phyloP scores from a whole-genome alignment of 2,329 filamentous ascomycete genomes.

The Colletotrichum eleusines region DNA sequence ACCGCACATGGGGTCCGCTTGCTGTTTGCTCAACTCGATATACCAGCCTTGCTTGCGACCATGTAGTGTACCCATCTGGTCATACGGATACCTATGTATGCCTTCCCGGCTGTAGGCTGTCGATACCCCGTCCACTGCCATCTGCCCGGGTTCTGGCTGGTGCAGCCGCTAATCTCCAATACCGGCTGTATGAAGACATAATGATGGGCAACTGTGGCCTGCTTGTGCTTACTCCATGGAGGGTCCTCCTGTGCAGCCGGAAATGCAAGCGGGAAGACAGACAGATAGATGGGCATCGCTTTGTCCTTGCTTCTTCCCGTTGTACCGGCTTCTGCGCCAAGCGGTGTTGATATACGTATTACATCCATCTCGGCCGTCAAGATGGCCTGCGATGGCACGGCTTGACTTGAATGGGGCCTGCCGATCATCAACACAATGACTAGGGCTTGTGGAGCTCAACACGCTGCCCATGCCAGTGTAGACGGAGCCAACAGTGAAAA shows the following conservation, averaged over 20 bases:
- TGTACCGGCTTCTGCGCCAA: slow-evolving; percentile 22
- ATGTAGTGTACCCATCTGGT: slow-evolving; percentile 11
- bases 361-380: slow-evolving; percentile 26
- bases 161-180: slow-evolving; percentile 28
- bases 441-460: slow-evolving; percentile 29
- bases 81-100: slow-evolving; percentile 9
- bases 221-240: slow-evolving; percentile 20
- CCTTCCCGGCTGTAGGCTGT: slow-evolving; percentile 36
- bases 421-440: no score
- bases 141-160: slow-evolving; percentile 20
- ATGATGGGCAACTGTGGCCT: slow-evolving; percentile 8
- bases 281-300: slow-evolving; percentile 4
- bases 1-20: slow-evolving; percentile 21
- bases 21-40: slow-evolving; percentile 31
- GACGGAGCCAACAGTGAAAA: slow-evolving; percentile 22
- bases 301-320: slow-evolving; percentile 23
- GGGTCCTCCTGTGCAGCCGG: slow-evolving; percentile 15
- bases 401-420: slow-evolving; percentile 16
- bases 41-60: slow-evolving; percentile 32
- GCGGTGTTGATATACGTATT: slow-evolving; percentile 12
- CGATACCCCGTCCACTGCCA: slow-evolving; percentile 23
- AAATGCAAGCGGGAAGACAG: slow-evolving; percentile 22
- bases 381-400: slow-evolving; percentile 27
- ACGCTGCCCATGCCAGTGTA: not conserved
- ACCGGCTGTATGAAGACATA: slow-evolving; percentile 5